These are phyloP conservation scores for Sphaerosporella brunnea DNA, from an alignment of 495 filamentous ascomycete genomes.

Conservation along the genomic window DNA sequence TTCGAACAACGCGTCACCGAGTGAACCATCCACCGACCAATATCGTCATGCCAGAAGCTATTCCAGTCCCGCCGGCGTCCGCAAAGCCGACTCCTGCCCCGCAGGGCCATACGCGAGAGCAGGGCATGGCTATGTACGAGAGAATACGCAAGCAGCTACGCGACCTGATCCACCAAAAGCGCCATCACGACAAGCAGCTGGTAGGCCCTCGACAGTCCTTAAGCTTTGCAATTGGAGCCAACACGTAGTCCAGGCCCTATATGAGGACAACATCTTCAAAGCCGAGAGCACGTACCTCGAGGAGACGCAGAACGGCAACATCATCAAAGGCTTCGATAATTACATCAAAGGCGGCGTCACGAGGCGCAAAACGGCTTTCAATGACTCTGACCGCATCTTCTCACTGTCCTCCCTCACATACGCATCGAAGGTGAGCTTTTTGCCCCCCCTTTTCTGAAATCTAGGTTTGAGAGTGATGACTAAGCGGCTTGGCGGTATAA, in stretches of 20 bases:
- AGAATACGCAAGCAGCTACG: constrained; percentile 51
- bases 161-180: constrained; percentile 49
- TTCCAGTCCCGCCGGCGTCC: constrained; percentile 4
- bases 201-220: constrained; percentile 33
- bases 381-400: constrained; percentile 40
- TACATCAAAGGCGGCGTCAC: constrained; percentile 70
- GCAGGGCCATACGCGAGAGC: constrained; percentile 7
- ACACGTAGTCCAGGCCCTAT: no score
- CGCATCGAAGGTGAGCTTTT: constrained; percentile 27
- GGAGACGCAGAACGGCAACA: constrained; percentile 78
- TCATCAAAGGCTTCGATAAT: constrained; percentile 90
- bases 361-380: constrained; percentile 34
- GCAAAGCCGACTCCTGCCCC: constrained; percentile 4
- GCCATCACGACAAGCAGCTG: constrained; percentile 47
- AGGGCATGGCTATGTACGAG: constrained; percentile 48
- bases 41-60: constrained; percentile 6
- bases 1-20: no score
- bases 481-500: constrained; percentile 7
- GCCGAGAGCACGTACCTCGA: constrained; percentile 80
- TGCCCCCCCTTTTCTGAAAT: neutral
- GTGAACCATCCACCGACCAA: no score
- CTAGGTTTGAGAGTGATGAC: constrained; percentile 5
- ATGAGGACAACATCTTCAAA: constrained; percentile 71
- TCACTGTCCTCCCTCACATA: constrained; percentile 42
- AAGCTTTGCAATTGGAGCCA: no score